Evolutionary conservation across 208 protist species (phyloP).

Genomic region (Leishmania lainsoni): DNA sequence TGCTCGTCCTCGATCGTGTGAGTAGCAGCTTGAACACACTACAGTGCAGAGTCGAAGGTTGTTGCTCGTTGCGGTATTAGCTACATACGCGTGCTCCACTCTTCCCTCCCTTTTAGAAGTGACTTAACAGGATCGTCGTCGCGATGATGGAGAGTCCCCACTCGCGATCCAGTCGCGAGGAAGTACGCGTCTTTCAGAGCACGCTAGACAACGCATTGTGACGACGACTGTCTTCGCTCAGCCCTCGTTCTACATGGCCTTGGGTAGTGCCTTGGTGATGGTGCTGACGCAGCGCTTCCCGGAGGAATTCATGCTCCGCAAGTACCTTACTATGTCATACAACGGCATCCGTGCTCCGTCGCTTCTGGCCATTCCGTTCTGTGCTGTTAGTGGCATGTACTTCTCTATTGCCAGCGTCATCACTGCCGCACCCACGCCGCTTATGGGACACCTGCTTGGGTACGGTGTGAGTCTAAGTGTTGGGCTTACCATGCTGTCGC

Average conservation of each 20-base stretch:
- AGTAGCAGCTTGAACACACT: not conserved
- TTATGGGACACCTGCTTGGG: conserved; percentile 71
- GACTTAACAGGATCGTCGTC: not conserved
- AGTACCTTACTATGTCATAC: conserved; percentile 79
- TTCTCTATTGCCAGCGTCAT: conserved; percentile 78
- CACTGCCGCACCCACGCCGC: conserved; percentile 49
- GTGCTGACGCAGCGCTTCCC: conserved; percentile 79
- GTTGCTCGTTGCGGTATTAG: not conserved
- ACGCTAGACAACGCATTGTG: conserved; percentile 73
- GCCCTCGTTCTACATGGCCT: conserved; percentile 81
- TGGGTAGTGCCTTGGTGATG: conserved; percentile 79
- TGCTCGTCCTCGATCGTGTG: not conserved
- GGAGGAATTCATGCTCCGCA: conserved; percentile 77
- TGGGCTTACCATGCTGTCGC: conserved; percentile 68
- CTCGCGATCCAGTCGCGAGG: conserved; percentile 26
- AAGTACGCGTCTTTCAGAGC: conserved; percentile 83
- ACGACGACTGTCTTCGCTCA: conserved; percentile 77
- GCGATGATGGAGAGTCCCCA: conserved; percentile 13
- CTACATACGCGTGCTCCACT: not conserved
- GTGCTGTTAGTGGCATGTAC: conserved; percentile 68
- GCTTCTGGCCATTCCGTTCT: conserved; percentile 82
- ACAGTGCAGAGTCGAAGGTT: not conserved
- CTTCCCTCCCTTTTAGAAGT: not conserved
- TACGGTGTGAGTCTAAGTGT: conserved; percentile 67
- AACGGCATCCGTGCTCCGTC: conserved; percentile 72